Evolutionary conservation across 2,329 filamentous ascomycete genomes (phyloP).

Genomic region (Fusarium concolor): DNA sequence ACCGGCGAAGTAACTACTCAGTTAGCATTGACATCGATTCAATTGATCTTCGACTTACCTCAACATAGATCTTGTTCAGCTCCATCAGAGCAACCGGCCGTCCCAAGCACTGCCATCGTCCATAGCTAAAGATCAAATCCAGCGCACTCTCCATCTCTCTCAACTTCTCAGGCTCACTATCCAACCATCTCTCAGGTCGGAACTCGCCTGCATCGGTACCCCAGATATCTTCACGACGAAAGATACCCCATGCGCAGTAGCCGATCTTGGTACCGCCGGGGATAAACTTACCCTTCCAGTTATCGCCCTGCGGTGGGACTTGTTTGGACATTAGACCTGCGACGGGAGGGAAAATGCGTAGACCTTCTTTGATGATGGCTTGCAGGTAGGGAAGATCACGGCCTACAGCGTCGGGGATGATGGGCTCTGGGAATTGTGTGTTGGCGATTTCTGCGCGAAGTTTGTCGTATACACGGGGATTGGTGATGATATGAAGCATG

Average conservation of each 20-base stretch:
- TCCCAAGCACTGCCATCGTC: constrained; percentile 55
- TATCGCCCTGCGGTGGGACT: constrained; percentile 48
- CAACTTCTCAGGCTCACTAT: constrained; percentile 47
- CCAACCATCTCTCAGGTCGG: constrained; percentile 54
- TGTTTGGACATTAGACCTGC: constrained; percentile 53
- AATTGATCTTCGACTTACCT: constrained; percentile 45
- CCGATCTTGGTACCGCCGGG: constrained; percentile 51
- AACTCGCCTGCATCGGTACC: constrained; percentile 52
- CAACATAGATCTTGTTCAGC: constrained; percentile 55
- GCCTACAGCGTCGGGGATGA: constrained; percentile 51
- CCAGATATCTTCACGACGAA: constrained; percentile 50
- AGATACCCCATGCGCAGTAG: constrained; percentile 52
- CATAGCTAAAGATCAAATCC: constrained; percentile 56
- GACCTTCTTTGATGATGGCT: constrained; percentile 63
- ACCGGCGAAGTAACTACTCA: constrained; percentile 47
- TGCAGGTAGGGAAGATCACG: constrained; percentile 57
- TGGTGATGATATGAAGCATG: constrained; percentile 64
- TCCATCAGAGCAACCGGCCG: constrained; percentile 55
- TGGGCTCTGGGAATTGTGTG: constrained; percentile 21
- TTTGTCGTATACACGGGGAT: constrained; percentile 58
- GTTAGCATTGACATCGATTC: neutral
- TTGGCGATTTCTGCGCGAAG: constrained; percentile 52
- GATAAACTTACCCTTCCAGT: constrained; percentile 48
- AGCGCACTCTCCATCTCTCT: constrained; percentile 52
- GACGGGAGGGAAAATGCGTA: constrained; percentile 54